phyloP scores from a whole-genome alignment of 768 basidiomycete species.

The Amanita inopinata region DNA sequence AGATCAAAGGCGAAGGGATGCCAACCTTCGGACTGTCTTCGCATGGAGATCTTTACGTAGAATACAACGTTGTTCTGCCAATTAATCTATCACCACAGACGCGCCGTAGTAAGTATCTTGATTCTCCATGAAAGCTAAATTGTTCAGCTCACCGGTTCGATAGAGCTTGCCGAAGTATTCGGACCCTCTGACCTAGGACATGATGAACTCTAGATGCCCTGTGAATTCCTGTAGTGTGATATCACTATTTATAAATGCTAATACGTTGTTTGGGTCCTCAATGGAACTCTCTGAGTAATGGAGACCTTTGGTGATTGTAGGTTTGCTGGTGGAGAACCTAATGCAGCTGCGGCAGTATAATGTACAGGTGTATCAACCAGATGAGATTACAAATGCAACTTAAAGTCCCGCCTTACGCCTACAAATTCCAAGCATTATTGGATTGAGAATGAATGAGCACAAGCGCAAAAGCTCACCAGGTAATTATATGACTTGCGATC shows the following conservation, averaged over 20 bases:
- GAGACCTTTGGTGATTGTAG: too few relatives aligned
- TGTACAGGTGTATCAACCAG: not conserved
- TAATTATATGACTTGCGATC: conserved; percentile 88
- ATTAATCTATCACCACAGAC: conserved; percentile 55
- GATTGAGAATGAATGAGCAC: not conserved
- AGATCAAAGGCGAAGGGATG: conserved; percentile 85
- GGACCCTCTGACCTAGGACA: conserved; percentile 26
- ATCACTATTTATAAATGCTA: conserved; percentile 16
- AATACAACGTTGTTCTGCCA: conserved; percentile 90
- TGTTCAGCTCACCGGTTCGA: not conserved
- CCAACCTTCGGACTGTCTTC: conserved; percentile 48
- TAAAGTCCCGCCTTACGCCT: too few relatives aligned
- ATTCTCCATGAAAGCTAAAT: not conserved
- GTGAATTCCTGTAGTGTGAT: conserved; percentile 11
- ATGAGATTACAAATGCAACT: too few relatives aligned
- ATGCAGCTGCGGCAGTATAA: not conserved
- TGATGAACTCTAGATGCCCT: conserved; percentile 32
- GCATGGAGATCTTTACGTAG: conserved; percentile 84
- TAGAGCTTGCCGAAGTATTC: conserved; percentile 52
- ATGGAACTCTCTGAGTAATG: not conserved
- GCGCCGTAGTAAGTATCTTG: conserved; percentile 57
- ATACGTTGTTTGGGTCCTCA: conserved; percentile 1
- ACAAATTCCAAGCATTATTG: too few relatives aligned
- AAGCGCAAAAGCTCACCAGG: conserved; percentile 28
- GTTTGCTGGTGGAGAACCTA: too few relatives aligned